These are phyloP conservation scores for Cystobasidium onofrii DNA, from an alignment of 768 basidiomycete genomes.

Conservation along the genomic window DNA sequence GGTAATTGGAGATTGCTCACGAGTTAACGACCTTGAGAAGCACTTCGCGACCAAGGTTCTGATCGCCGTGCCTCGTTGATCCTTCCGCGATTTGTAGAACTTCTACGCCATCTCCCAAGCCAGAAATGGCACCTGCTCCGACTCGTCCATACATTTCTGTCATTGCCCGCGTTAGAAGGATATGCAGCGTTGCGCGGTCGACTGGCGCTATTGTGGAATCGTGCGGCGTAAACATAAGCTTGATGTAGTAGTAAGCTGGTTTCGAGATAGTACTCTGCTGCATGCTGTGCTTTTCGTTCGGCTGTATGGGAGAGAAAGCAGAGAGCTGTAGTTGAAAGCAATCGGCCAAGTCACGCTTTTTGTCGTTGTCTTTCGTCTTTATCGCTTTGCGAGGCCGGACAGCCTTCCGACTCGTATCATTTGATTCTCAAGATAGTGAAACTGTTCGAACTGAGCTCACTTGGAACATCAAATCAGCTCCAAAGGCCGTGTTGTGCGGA, in stretches of 20 bases:
- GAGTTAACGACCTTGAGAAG: constrained; percentile 4
- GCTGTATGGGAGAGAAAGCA: background rate
- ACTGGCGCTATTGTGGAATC: background rate
- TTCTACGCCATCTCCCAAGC: constrained; percentile 11
- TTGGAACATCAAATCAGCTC: too few species aligned
- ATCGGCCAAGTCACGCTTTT: background rate
- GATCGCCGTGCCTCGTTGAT: background rate
- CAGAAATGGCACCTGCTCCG: constrained; percentile 16
- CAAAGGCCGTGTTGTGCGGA: too few species aligned
- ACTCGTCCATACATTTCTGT: constrained; percentile 10
- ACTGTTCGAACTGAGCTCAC: too few species aligned
- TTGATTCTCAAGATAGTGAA: too few species aligned
- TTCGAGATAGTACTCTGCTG: background rate
- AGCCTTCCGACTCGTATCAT: too few species aligned
- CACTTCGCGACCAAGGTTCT: background rate
- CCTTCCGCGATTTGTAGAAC: background rate
- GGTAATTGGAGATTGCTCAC: background rate
- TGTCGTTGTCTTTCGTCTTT: background rate
- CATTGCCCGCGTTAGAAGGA: constrained; percentile 9
- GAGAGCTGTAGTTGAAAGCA: background rate
- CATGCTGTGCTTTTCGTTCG: background rate
- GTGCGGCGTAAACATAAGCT: constrained; percentile 7
- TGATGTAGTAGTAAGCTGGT: background rate
- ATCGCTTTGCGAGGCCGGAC: too few species aligned
- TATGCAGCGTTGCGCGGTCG: constrained; percentile 19